Evolutionary conservation across 2,329 filamentous ascomycete genomes (phyloP), one percentile per base, ranked within the genome.

Genomic region (Purpureocillium takamizusanense): DNA sequence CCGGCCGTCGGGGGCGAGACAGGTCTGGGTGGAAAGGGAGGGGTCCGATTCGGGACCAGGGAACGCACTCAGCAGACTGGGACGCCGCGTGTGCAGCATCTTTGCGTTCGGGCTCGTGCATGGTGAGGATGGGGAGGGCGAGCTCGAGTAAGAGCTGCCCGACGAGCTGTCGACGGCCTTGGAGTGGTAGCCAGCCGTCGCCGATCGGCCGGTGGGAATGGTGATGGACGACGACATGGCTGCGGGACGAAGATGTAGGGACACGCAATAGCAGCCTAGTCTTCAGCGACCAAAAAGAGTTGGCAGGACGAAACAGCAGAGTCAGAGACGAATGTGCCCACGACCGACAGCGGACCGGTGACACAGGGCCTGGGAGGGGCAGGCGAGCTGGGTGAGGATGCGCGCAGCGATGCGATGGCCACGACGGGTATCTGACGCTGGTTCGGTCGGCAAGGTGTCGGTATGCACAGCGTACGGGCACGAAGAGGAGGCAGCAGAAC

Each of bases 191-290:
- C 61, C 28, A 12, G 28, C 28, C 28, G 28, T 30, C n/a, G 60
- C 56, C 36, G 59, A 57, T 31, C 56, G 56, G 32, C 52, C 62
- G 45, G 60, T 59, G 50, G 81, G 81, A 50, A 87, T 86, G 47
- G 73, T 69, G 62, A 86, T 86, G 43, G 78, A 83, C 42, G 79
- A 79, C 43, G 78, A 80, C 77, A 82, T 78, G 48, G 46, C 60
- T 46, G 50, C 42, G 46, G 33, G 21, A 25, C 42, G 39, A 38
- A 37, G 40, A 33, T 31, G 21, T 21, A 34, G 36, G 18, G 21
- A 17, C 27, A 17, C 32, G 29, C 14, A 31, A 15, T 9, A 17
- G 28, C 30, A 12, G 25, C 27, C 27, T 30, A 12, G 28, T 12
- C 11, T 13, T 12, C 28, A 14, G 28, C 28, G 28, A 30, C 4